phyloP scores from a whole-genome alignment of 2,329 filamentous ascomycete genomes.

The Colletotrichum paranaense region DNA sequence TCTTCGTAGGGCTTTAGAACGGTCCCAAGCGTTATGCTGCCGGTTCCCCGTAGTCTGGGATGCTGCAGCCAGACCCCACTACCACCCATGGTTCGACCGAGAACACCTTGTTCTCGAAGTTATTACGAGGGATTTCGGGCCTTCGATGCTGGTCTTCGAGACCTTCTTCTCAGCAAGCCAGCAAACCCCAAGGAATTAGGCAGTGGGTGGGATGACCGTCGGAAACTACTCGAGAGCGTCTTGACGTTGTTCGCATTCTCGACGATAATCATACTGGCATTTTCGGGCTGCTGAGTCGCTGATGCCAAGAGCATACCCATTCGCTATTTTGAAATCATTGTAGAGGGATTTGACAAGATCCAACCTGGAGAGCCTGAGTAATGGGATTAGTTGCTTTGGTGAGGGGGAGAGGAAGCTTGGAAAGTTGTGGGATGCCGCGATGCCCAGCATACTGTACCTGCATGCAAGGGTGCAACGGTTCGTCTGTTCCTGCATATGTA shows the following conservation, averaged over 20 bases:
- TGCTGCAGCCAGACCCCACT: constrained; percentile 10
- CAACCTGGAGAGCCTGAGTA: not conserved
- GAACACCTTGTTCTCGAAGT: constrained; percentile 13
- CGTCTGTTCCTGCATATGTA: constrained; percentile 35
- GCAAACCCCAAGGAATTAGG: not conserved
- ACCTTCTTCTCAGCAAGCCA: constrained; percentile 2
- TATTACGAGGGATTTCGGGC: constrained; percentile 18
- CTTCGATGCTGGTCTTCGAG: constrained; percentile 6
- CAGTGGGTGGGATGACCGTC: not conserved
- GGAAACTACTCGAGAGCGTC: constrained; percentile 1
- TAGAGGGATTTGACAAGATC: not conserved
- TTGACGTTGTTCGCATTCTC: not conserved
- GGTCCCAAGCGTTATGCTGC: constrained; percentile 28
- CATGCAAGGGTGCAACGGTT: constrained; percentile 29
- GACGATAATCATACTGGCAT: too few relatives aligned
- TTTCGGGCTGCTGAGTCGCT: not conserved
- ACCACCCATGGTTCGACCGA: constrained; percentile 24
- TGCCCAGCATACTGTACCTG: constrained; percentile 25
- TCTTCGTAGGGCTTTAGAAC: constrained; percentile 32
- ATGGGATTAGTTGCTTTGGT: constrained; percentile 7
- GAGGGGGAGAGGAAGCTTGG: not conserved
- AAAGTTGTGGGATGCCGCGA: constrained; percentile 12
- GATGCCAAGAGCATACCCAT: not conserved
- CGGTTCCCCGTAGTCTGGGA: constrained; percentile 32
- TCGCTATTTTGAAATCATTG: not conserved